phyloP scores from a whole-genome alignment of 2,329 filamentous ascomycete genomes.

The Balansia obtecta region DNA sequence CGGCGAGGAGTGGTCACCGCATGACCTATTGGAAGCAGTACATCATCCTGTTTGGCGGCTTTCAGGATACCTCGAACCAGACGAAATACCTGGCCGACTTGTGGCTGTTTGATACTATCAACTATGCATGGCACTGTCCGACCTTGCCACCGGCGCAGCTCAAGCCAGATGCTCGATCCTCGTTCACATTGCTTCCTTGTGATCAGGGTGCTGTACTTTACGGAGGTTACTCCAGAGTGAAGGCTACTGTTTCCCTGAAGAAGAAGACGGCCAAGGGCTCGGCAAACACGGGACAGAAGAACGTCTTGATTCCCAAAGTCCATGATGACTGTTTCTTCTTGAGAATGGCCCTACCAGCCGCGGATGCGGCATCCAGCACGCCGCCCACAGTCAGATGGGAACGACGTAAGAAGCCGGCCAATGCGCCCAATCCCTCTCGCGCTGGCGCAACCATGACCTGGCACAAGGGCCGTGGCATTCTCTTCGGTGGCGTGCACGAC shows the following conservation, averaged over 20 bases:
- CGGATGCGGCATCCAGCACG: constrained; percentile 52
- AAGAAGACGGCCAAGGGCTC: constrained; percentile 41
- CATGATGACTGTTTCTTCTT: constrained; percentile 95
- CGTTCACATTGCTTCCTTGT: constrained; percentile 83
- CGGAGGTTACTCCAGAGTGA: constrained; percentile 88
- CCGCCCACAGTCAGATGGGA: constrained; percentile 79
- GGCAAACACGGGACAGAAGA: constrained; percentile 48
- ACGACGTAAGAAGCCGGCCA: constrained; percentile 80
- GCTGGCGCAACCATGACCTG: constrained; percentile 89
- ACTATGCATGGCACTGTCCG: constrained; percentile 74
- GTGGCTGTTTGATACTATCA: constrained; percentile 89
- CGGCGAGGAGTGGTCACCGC: constrained; percentile 79
- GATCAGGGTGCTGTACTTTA: constrained; percentile 83
- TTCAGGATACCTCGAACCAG: constrained; percentile 91
- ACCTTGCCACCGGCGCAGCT: constrained; percentile 63
- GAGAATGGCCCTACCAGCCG: constrained; percentile 58
- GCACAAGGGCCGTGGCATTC: constrained; percentile 84
- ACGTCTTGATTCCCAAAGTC: constrained; percentile 72
- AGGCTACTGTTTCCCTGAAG: constrained; percentile 54
- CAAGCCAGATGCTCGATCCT: constrained; percentile 83
- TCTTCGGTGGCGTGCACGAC: constrained; percentile 91
- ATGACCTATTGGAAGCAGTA: constrained; percentile 98
- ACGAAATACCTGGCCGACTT: constrained; percentile 89
- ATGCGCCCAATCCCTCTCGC: constrained; percentile 69
- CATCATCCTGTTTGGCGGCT: constrained; percentile 88